Conservation (phyloP, 140 eudicot species). For the Eryngium alpinum region DNA sequence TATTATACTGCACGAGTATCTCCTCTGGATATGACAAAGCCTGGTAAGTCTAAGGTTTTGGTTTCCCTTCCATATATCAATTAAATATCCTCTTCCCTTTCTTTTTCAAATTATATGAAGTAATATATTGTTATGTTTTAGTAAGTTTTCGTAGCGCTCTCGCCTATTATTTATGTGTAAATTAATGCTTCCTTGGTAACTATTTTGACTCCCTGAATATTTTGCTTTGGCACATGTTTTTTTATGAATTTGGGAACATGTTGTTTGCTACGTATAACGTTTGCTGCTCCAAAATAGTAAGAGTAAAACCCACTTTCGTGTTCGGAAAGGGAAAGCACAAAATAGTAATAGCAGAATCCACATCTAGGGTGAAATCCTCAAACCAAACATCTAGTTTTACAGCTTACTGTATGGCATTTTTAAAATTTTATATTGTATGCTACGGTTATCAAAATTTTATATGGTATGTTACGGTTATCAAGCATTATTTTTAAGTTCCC, state of each 20-base stretch:
- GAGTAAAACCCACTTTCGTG: neutral
- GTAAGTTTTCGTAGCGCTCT: no score
- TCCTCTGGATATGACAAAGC: slow-evolving; percentile 72
- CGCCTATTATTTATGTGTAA: no score
- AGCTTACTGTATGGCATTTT: no score
- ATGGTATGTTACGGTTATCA: neutral
- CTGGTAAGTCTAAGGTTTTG: slow-evolving; percentile 35
- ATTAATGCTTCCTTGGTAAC: no score
- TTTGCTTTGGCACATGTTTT: no score
- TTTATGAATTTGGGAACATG: no score
- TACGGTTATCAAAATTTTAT: neutral
- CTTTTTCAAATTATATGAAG: neutral
- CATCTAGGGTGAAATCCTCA: neutral
- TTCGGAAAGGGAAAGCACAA: neutral
- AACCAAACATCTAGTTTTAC: neutral
- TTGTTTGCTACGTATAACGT: no score
- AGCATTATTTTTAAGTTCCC: neutral
- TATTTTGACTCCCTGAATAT: no score
- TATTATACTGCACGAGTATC: slow-evolving; percentile 81
- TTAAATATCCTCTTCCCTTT: neutral
- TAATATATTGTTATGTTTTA: no score
- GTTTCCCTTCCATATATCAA: neutral
- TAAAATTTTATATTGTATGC: no score
- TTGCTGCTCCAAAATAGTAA: neutral
- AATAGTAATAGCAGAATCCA: neutral